Evolutionary conservation across 371 early-diverging fungal genomes (phyloP).

Genomic region (Polyrhizophydium stewartii): DNA sequence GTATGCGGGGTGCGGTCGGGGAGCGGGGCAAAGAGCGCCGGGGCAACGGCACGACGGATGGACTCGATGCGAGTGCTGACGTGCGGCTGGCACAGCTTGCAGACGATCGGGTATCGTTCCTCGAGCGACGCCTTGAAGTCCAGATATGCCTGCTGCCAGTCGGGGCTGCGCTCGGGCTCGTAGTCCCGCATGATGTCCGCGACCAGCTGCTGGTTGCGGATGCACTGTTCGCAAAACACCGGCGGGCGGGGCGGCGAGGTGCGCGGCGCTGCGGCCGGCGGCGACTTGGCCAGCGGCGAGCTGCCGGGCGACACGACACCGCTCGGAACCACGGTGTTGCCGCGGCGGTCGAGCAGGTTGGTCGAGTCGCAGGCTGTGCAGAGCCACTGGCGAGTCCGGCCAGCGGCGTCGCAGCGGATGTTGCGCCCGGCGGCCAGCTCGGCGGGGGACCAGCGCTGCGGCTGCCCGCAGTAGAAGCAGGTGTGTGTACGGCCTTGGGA

Average conservation of each 20-base stretch:
- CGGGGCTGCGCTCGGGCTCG: too few species aligned
- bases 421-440: too few species aligned
- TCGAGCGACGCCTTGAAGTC: background rate
- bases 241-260: background rate
- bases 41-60: background rate
- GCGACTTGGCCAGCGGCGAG: too few species aligned
- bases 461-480: background rate
- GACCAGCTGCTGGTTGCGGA: constrained; percentile 3
- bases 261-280: too few species aligned
- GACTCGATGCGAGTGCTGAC: background rate
- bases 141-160: background rate
- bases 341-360: too few species aligned
- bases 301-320: too few species aligned
- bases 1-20: background rate
- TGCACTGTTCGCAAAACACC: background rate
- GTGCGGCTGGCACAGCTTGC: background rate
- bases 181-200: background rate
- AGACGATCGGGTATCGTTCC: background rate
- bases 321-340: too few species aligned
- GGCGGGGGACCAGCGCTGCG: background rate
- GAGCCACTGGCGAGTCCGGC: background rate
- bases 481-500: too few species aligned
- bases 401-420: background rate
- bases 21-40: background rate
- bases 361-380: background rate